Evolutionary conservation across 768 basidiomycete species (phyloP).

Genomic region (Pulveroboletus sp.): DNA sequence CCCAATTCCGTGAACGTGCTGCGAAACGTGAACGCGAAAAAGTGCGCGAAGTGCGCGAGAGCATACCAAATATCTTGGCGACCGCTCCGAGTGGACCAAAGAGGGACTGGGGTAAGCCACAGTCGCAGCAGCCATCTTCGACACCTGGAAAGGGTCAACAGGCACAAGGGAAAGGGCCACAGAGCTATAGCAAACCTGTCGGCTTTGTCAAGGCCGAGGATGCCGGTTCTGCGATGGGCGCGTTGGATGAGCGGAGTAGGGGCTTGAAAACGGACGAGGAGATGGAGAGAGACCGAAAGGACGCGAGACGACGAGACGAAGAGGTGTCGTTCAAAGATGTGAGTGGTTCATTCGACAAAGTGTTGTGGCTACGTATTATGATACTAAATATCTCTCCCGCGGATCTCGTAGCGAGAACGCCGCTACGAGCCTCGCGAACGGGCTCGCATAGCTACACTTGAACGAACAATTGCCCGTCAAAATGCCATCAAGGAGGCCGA

Average conservation of each 20-base stretch:
- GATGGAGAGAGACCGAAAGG: constrained; percentile 77
- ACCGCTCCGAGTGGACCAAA: constrained; percentile 69
- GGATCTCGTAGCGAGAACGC: constrained; percentile 70
- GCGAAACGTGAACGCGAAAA: constrained; percentile 91
- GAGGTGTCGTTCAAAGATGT: constrained; percentile 87
- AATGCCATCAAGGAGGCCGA: constrained; percentile 71
- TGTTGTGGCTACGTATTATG: neutral
- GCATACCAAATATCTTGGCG: constrained; percentile 43
- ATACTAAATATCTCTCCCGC: neutral
- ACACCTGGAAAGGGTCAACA: constrained; percentile 40
- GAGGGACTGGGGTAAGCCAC: constrained; percentile 73
- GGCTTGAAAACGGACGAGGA: constrained; percentile 81
- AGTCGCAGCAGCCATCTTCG: constrained; percentile 34
- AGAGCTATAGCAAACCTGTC: constrained; percentile 76
- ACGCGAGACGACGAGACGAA: constrained; percentile 71
- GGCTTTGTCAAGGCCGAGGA: constrained; percentile 79
- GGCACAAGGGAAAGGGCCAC: constrained; percentile 64
- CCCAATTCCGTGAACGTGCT: constrained; percentile 91
- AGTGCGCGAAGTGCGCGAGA: constrained; percentile 69
- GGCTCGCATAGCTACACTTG: constrained; percentile 70
- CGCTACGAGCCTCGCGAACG: constrained; percentile 92
- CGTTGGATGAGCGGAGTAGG: constrained; percentile 36
- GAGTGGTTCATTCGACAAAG: constrained; percentile 31
- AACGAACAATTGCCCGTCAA: constrained; percentile 73
- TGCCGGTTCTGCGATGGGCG: constrained; percentile 34